phyloP scores from a whole-genome alignment of 495 filamentous ascomycete species.

The Jackrogersella minutella region DNA sequence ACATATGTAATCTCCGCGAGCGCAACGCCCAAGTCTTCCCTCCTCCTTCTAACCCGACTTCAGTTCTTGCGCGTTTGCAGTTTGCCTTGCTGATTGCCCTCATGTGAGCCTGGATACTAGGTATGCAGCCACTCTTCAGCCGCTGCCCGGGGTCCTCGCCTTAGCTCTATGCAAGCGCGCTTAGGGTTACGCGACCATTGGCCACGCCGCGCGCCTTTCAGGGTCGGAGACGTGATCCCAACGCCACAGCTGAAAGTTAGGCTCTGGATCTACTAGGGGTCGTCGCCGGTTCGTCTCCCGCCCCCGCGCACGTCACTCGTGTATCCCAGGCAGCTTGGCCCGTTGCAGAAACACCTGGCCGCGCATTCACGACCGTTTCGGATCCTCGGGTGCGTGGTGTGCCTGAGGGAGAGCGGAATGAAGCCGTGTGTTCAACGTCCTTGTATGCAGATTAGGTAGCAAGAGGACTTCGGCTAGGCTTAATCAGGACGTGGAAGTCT shows the following conservation, averaged over 20 bases:
- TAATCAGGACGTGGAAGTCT: background rate
- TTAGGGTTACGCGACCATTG: constrained; percentile 16
- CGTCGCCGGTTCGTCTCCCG: background rate
- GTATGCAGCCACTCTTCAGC: constrained; percentile 14
- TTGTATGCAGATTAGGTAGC: background rate
- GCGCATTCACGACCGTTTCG: background rate
- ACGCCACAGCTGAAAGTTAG: constrained; percentile 32
- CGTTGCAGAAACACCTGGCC: background rate
- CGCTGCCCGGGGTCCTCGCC: constrained; percentile 8
- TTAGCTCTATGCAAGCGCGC: constrained; percentile 21
- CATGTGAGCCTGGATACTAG: constrained; percentile 6
- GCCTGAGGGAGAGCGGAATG: background rate
- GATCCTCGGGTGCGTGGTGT: background rate
- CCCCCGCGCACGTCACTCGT: background rate
- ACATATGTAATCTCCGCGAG: constrained; percentile 1
- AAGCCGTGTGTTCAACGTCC: background rate
- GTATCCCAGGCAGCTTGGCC: background rate
- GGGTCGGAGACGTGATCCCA: background rate
- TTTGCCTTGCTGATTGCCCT: constrained; percentile 26
- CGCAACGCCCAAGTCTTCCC: background rate
- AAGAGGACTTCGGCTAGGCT: background rate
- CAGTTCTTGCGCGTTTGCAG: background rate
- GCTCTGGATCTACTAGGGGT: background rate
- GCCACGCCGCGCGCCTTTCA: background rate
- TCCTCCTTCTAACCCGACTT: background rate